Evolutionary conservation across 192 early-diverging fungal species (phyloP), one percentile per base, ranked within the genome.

Genomic region (Coemansia sp.): DNA sequence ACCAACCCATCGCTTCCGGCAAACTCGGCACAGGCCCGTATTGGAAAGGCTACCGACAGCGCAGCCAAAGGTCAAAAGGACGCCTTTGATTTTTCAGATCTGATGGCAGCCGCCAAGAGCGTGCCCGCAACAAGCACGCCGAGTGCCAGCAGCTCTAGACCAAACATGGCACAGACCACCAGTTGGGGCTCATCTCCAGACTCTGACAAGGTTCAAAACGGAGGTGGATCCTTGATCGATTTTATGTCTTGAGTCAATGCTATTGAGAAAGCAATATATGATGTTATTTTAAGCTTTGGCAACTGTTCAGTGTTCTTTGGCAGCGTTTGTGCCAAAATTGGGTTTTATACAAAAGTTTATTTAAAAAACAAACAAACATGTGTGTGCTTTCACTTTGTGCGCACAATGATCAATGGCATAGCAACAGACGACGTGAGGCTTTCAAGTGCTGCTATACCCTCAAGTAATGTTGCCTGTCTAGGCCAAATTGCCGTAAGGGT

Each of bases 81-180:
- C 57, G 66, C 49, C 25, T 79, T 79, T 69, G 76, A 79, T 55
- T 79, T 79, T 66, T 72, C 70, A 1, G 71, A 73, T 22, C 43
- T 79, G 47, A 18, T 79, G 46, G 44, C 66, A 0, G 71, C 70
- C 0, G 76, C 76, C 17, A 79, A 79, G 59, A 60, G 38, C 37
- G 65, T 25, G 40, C 34, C 38, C 0, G 22, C 53, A 24, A 39
- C 25, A n/a, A 22, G 34, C 53, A 47, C 27, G 12, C 30, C 51
- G 3, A 7, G n/a, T 4, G 22, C 46, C 13, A 9, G 25, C 43
- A 19, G 39, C 38, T 44, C 58, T 0, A 51, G 40, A 12, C 58
- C 69, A 7, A 71, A 71, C 27, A 46, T 44, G 13, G 46, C 69
- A 13, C 57, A 62, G 46, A 71, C 69, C 11, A 58, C 69, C 17